Percentiles rank a stretch among this genome's conserved stretches.
Evolutionary conservation across 2,329 filamentous ascomycete species (phyloP).

Genomic region (Xylaria sp.): DNA sequence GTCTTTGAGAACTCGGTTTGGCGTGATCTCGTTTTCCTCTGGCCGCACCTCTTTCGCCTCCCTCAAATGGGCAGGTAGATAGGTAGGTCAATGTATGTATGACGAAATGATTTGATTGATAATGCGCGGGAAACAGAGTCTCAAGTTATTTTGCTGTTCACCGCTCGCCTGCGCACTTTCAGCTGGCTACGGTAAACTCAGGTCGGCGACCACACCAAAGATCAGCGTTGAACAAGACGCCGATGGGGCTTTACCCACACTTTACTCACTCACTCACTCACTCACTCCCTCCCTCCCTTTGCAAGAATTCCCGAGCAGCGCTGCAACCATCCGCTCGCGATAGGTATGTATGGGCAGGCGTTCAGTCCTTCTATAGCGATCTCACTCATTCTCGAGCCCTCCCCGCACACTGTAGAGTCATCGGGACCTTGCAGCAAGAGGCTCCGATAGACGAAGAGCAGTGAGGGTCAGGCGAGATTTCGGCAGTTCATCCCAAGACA

Average conservation of each 20-base stretch:
- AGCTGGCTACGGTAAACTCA: slow-evolving; percentile 35
- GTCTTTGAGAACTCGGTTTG: slow-evolving; percentile 18
- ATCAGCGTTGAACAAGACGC: slow-evolving; percentile 33
- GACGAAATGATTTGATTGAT: slow-evolving; percentile 10
- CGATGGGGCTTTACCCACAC: slow-evolving; percentile 24
- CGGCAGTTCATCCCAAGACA: neutral
- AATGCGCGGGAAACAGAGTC: slow-evolving; percentile 14
- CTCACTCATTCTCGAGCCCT: neutral
- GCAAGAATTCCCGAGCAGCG: slow-evolving; percentile 30
- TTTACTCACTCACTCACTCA: neutral
- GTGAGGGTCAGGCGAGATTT: slow-evolving; percentile 12
- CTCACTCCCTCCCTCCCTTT: slow-evolving; percentile 11
- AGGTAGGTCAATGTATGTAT: neutral
- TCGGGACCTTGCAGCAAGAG: slow-evolving; percentile 36
- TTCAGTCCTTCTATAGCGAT: slow-evolving; percentile 10
- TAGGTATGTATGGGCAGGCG: neutral
- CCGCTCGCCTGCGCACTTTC: slow-evolving; percentile 28
- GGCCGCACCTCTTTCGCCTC: neutral
- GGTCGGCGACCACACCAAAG: slow-evolving; percentile 37
- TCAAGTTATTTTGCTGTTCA: slow-evolving; percentile 13
- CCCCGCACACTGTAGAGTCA: slow-evolving; percentile 31
- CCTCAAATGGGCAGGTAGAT: neutral
- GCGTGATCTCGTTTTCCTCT: neutral
- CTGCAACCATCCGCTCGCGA: slow-evolving; percentile 31
- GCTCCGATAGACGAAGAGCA: slow-evolving; percentile 32